Evolutionary conservation across 2,329 filamentous ascomycete genomes (phyloP).

Genomic region (Sarocladium oryzae): DNA sequence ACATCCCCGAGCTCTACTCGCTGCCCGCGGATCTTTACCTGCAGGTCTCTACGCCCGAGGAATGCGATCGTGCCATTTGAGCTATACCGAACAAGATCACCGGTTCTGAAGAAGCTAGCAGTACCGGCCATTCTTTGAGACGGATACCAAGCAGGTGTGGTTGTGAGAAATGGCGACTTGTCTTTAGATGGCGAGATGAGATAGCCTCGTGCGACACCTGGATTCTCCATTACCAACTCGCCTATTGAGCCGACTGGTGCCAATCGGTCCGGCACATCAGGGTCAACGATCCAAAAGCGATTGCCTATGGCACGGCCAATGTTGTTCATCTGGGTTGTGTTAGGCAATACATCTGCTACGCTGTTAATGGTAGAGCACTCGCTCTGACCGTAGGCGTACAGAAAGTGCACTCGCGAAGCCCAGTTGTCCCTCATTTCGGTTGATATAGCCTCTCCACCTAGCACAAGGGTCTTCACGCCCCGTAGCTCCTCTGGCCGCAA

Average conservation of each 20-base stretch:
- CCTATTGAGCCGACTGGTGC: conserved; percentile 1
- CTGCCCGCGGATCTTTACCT: conserved; percentile 53
- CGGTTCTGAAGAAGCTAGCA: conserved; percentile 35
- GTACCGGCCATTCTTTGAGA: conserved; percentile 3
- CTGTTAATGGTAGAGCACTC: too few relatives aligned
- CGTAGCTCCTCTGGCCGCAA: too few relatives aligned
- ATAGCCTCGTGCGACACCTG: background rate
- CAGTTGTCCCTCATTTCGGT: too few relatives aligned
- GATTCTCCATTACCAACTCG: conserved; percentile 6
- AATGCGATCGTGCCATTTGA: conserved; percentile 34
- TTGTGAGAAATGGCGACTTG: conserved; percentile 1
- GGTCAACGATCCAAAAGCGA: conserved; percentile 13
- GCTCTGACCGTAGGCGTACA: too few relatives aligned
- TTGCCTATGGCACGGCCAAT: conserved; percentile 7
- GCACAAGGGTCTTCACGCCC: too few relatives aligned
- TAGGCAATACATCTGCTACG: too few relatives aligned
- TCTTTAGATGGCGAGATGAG: too few relatives aligned
- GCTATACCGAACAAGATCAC: conserved; percentile 38
- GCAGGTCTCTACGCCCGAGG: conserved; percentile 47
- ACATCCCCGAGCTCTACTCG: conserved; percentile 38
- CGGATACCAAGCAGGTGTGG: background rate
- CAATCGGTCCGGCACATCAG: conserved; percentile 5
- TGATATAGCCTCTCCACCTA: too few relatives aligned
- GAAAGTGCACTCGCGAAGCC: too few relatives aligned
- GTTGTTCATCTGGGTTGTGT: background rate